Evolutionary conservation across 169 alveolate species (phyloP), one percentile per base, ranked within the genome.

Genomic region (Eimeria praecox): DNA sequence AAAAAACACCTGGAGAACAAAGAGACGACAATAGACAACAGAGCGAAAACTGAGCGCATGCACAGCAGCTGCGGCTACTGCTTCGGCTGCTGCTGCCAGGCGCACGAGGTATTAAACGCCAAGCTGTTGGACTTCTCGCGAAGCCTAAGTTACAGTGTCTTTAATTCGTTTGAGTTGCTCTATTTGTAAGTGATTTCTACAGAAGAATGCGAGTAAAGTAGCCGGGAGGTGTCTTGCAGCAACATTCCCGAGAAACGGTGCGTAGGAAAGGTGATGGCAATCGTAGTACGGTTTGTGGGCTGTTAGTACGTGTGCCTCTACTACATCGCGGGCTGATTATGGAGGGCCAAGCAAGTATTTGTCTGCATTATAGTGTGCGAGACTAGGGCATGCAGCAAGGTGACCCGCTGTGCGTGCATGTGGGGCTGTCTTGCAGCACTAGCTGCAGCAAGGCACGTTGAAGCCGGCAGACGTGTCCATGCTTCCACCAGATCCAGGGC

Each of bases 21-120:
- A 6, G 22, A 38, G 33, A 18, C 56, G 59, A 75, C 38, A 6
- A 40, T 22, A 40, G 56, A 40, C 14, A 40, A 44, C 86, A 75
- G 22, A 14, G 35, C 86, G 24, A 40, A 24, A 75, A 22, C 16
- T 9, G 38, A 16, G 86, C 56, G 86, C 86, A 75, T 75, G 86
- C 86, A 42, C 86, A n/a, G 78, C 78, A 66, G 78, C 78, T 30
- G 78, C 42, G 10, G 78, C 78, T 33, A 33, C 78, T n/a, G 78
- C 78, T 30, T 30, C 78, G 42, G 42, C 78, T 33, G 78, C 78
- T 33, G 78, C 78, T 66, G 8, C 78, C 78, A 12, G 18, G 38
- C 12, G 38, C 75, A 2, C 16, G 9, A 27, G 75, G 12, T 3
- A 64, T 2, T 27, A 10, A 56, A 56, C 5, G 12, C 66, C 66